These are phyloP conservation scores for Cladochytrium tenue DNA, from an alignment of 371 early-diverging fungal species.

Conservation along the genomic window DNA sequence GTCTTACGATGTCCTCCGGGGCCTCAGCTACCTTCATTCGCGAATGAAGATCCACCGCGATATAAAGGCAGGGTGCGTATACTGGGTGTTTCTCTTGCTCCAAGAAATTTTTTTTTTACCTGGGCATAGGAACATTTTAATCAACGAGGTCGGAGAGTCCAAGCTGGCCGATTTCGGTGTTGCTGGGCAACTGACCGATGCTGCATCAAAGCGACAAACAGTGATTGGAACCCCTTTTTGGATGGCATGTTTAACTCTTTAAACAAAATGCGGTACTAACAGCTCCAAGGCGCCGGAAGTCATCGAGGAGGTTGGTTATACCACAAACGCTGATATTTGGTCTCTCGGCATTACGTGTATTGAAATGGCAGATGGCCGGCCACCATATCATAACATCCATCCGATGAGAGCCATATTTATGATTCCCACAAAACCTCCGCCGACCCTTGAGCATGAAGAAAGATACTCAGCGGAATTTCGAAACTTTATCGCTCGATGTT, in stretches of 20 bases:
- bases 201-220: constrained; percentile 60
- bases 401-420: constrained; percentile 57
- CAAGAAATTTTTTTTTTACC: background rate
- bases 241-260: constrained; percentile 37
- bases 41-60: constrained; percentile 75
- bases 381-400: constrained; percentile 58
- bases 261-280: background rate
- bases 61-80: constrained; percentile 70
- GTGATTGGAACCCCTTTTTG: constrained; percentile 65
- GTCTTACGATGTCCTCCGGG: constrained; percentile 49
- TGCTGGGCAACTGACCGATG: constrained; percentile 60
- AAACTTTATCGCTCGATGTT: constrained; percentile 55
- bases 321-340: constrained; percentile 63
- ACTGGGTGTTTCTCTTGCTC: background rate
- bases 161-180: constrained; percentile 76
- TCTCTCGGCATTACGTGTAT: constrained; percentile 64
- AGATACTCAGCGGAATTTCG: constrained; percentile 46
- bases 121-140: constrained; percentile 62
- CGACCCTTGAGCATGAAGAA: constrained; percentile 38
- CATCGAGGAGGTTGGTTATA: constrained; percentile 59
- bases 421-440: constrained; percentile 59
- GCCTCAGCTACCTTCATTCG: constrained; percentile 67
- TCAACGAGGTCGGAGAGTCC: constrained; percentile 67
- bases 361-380: constrained; percentile 59
- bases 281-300: constrained; percentile 50